Percentiles rank a stretch among this genome's conserved stretches.
Evolutionary conservation across 768 basidiomycete genomes (phyloP).

Genomic region (Amanita fuliginea): DNA sequence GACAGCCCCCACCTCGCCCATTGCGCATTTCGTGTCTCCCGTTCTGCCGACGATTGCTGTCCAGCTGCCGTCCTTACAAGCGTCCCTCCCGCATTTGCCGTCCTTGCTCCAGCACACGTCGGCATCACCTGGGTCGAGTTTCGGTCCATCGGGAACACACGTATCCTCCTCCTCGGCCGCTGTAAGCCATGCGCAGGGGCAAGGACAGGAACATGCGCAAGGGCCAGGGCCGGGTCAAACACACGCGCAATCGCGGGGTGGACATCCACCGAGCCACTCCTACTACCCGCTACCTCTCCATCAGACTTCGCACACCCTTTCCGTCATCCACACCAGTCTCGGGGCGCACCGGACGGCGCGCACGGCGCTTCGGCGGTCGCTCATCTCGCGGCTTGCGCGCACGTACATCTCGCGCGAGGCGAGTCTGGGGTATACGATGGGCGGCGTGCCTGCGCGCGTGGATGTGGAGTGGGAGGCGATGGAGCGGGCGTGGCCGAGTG

Average conservation of each 20-base stretch:
- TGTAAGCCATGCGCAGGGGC: not conserved
- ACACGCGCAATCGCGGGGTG: too few species aligned
- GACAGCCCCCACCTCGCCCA: not conserved
- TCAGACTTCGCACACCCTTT: not conserved
- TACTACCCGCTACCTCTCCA: not conserved
- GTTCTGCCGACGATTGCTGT: not conserved
- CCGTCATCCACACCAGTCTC: constrained; percentile 28
- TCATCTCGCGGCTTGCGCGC: constrained; percentile 52
- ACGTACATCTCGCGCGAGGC: constrained; percentile 50
- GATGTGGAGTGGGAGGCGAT: constrained; percentile 53
- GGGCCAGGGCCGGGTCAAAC: too few species aligned
- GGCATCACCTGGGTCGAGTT: not conserved
- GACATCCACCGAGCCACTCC: too few species aligned
- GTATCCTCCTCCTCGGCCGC: not conserved
- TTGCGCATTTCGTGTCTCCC: not conserved
- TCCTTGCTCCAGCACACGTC: not conserved
- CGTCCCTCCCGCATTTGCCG: not conserved
- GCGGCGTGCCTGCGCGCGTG: constrained; percentile 49
- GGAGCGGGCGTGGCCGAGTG: constrained; percentile 63
- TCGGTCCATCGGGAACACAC: not conserved
- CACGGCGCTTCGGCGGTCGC: constrained; percentile 48
- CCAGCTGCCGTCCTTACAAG: not conserved
- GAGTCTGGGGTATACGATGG: constrained; percentile 40
- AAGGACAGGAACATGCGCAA: too few species aligned
- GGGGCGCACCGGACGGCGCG: constrained; percentile 56